Evolutionary conservation across 257 asterid species (phyloP).

Genomic region (Rhazya stricta): DNA sequence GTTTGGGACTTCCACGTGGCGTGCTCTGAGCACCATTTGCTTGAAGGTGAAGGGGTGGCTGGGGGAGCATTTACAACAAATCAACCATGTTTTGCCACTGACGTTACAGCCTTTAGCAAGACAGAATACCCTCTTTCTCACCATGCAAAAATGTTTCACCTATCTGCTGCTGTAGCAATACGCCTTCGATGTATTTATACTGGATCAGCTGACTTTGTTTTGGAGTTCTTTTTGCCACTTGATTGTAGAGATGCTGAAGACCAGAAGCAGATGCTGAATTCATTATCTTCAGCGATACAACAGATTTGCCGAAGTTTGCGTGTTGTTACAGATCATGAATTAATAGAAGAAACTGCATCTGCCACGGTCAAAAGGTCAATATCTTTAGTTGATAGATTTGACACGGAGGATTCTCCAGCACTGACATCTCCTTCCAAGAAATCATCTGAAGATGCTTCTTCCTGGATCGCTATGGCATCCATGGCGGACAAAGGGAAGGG

Average conservation of each 20-base stretch:
- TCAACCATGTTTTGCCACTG: constrained; percentile 64
- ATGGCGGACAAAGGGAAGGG: constrained; percentile 43
- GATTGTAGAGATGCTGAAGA: constrained; percentile 47
- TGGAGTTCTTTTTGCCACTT: constrained; percentile 71
- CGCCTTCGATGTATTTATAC: constrained; percentile 63
- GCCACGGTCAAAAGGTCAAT: constrained; percentile 19
- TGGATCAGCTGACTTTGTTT: constrained; percentile 59
- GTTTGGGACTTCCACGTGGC: constrained; percentile 61
- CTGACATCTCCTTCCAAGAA: constrained; percentile 23
- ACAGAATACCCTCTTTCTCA: constrained; percentile 78
- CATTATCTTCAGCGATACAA: constrained; percentile 52
- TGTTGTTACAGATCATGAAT: constrained; percentile 55
- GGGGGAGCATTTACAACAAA: constrained; percentile 72
- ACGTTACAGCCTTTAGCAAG: constrained; percentile 57
- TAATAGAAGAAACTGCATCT: constrained; percentile 40
- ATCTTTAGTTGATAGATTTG: constrained; percentile 18
- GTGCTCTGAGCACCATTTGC: constrained; percentile 73
- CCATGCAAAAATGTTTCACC: constrained; percentile 48
- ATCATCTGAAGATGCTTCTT: constrained; percentile 29
- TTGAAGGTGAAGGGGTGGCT: constrained; percentile 75
- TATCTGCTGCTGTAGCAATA: constrained; percentile 67
- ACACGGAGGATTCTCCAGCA: constrained; percentile 20
- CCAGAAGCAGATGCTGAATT: constrained; percentile 54
- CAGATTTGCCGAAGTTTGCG: constrained; percentile 54
- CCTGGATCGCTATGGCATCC: constrained; percentile 37